A percentile compares a stretch with the other conserved stretches of the same genome.
Conservation (phyloP, 2,329 filamentous ascomycete species). For the Paraconiothyrium brasiliense region DNA sequence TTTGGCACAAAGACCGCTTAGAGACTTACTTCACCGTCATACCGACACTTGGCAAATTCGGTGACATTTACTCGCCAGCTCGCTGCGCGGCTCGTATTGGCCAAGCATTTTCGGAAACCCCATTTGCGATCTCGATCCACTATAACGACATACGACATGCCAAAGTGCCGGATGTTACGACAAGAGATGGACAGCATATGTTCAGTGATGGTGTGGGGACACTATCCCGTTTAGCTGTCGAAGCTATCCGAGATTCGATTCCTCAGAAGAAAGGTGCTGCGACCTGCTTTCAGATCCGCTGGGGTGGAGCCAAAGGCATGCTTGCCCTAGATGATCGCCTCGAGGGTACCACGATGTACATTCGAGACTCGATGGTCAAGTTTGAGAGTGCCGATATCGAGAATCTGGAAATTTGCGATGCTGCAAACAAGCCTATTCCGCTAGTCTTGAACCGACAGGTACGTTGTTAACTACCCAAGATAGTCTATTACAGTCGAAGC, state of each 20-base stretch:
- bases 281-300: constrained; percentile 78
- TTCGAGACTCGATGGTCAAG: constrained; percentile 80
- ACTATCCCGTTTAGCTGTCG: constrained; percentile 60
- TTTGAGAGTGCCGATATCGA: constrained; percentile 62
- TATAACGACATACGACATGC: constrained; percentile 17
- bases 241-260: constrained; percentile 64
- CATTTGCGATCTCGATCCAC: constrained; percentile 65
- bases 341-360: constrained; percentile 62
- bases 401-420: constrained; percentile 75
- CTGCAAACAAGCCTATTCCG: constrained; percentile 64
- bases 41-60: constrained; percentile 37
- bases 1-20: constrained; percentile 6
- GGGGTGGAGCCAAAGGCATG: constrained; percentile 79
- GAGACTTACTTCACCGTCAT: constrained; percentile 18
- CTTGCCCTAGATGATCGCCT: constrained; percentile 73
- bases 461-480: neutral
- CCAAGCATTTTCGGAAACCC: constrained; percentile 79
- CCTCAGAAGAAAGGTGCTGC: constrained; percentile 41
- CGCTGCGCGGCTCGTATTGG: constrained; percentile 67
- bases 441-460: constrained; percentile 20
- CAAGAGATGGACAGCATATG: constrained; percentile 56
- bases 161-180: constrained; percentile 60
- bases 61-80: constrained; percentile 59
- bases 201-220: constrained; percentile 83
- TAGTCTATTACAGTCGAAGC: neutral